These are phyloP conservation scores for Penicillium turbatum DNA, from an alignment of 495 filamentous ascomycete genomes.

Conservation along the genomic window DNA sequence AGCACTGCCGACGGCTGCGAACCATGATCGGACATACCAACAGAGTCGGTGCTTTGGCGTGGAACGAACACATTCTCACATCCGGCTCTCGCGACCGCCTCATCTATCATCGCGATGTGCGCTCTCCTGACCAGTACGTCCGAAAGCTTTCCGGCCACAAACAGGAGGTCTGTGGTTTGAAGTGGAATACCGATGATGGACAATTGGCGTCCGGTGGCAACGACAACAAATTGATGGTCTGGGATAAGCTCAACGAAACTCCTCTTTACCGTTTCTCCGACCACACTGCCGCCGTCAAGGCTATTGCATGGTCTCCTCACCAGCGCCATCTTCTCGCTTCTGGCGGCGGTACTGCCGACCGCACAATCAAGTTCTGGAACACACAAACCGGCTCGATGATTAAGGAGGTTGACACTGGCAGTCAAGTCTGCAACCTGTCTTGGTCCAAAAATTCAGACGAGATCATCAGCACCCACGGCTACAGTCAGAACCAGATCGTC, in stretches of 20 bases:
- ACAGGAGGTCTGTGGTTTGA: constrained; percentile 96
- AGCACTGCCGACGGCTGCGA: constrained; percentile 73
- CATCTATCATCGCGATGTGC: constrained; percentile 93
- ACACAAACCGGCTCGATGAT: constrained; percentile 72
- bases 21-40: constrained; percentile 96
- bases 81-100: constrained; percentile 90
- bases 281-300: constrained; percentile 93
- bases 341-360: constrained; percentile 91
- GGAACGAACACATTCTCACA: constrained; percentile 96
- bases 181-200: constrained; percentile 93
- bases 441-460: constrained; percentile 97
- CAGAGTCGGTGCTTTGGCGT: constrained; percentile 85
- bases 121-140: constrained; percentile 85
- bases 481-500: constrained; percentile 95
- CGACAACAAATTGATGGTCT: constrained; percentile 97
- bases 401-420: constrained; percentile 89
- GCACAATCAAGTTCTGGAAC: constrained; percentile 96
- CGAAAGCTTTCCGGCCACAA: constrained; percentile 84
- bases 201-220: constrained; percentile 96
- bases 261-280: constrained; percentile 89
- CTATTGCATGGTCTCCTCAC: constrained; percentile 98
- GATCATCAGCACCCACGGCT: constrained; percentile 96
- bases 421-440: constrained; percentile 93
- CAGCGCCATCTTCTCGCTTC: constrained; percentile 91
- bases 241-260: constrained; percentile 86